Evolutionary conservation across 345 rosid species (phyloP).

Genomic region (Linum lewisii): DNA sequence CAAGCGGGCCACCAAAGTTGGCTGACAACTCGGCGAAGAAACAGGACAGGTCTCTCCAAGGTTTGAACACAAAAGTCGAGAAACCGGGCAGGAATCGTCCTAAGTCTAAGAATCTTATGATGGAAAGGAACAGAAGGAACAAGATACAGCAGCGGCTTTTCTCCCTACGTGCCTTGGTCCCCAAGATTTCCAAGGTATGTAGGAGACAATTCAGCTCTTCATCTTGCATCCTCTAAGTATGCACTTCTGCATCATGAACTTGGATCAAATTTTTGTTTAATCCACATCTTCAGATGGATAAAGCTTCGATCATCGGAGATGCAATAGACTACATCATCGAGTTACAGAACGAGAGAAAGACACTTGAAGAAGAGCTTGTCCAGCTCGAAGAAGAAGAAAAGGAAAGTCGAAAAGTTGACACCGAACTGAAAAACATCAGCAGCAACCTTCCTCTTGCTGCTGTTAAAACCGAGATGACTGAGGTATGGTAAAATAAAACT

Average conservation of each 20-base stretch:
- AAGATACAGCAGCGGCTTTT: conserved; percentile 44
- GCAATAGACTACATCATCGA: conserved; percentile 63
- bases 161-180: conserved; percentile 58
- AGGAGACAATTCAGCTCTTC: conserved; percentile 6
- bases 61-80: conserved; percentile 14
- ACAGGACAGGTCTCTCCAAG: conserved; percentile 14
- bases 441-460: conserved; percentile 7
- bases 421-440: conserved; percentile 9
- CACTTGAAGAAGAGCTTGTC: conserved; percentile 50
- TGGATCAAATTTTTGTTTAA: background rate
- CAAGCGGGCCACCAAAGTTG: conserved; percentile 9
- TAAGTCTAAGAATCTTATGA: conserved; percentile 63
- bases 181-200: conserved; percentile 72
- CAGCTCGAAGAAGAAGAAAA: conserved; percentile 38
- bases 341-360: conserved; percentile 37
- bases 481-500: conserved; percentile 5
- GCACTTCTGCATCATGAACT: background rate
- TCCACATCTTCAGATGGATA: conserved; percentile 55
- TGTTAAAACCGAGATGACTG: conserved; percentile 14
- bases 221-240: background rate
- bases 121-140: conserved; percentile 72
- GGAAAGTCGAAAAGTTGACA: conserved; percentile 11
- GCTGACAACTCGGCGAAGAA: conserved; percentile 13
- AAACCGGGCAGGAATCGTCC: conserved; percentile 23
- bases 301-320: conserved; percentile 51